A percentile compares a stretch with the other conserved stretches of the same genome.
These are phyloP conservation scores for Astrothelium subdiscretum DNA, from an alignment of 495 filamentous ascomycete genomes.

Conservation along the genomic window DNA sequence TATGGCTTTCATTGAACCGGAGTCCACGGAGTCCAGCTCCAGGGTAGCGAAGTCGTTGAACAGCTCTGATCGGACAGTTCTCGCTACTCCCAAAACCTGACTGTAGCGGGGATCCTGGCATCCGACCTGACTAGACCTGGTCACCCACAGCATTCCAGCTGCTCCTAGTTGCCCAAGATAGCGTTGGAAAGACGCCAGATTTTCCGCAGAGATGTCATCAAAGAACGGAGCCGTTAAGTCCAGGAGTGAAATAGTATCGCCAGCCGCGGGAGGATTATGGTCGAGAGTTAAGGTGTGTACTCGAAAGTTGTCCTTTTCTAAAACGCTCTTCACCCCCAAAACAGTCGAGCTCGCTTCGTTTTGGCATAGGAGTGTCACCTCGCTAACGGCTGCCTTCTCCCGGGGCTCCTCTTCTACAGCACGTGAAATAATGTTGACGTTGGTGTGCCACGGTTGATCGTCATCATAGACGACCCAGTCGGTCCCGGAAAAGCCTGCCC, in stretches of 20 bases:
- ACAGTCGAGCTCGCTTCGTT: constrained; percentile 5
- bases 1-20: constrained; percentile 5
- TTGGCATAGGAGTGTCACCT: constrained; percentile 11
- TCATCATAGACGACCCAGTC: constrained; percentile 1
- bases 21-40: constrained; percentile 28
- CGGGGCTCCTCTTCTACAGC: neutral
- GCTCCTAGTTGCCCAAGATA: neutral
- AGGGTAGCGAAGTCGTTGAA: constrained; percentile 28
- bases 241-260: constrained; percentile 28
- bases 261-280: constrained; percentile 12
- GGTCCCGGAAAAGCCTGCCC: constrained; percentile 20
- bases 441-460: neutral
- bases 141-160: constrained; percentile 33
- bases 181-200: constrained; percentile 2
- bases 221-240: constrained; percentile 27
- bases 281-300: constrained; percentile 17
- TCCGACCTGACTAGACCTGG: constrained; percentile 22
- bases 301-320: constrained; percentile 11
- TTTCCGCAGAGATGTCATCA: constrained; percentile 14
- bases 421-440: neutral
- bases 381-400: neutral
- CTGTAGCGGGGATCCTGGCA: constrained; percentile 31
- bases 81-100: constrained; percentile 29
- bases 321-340: constrained; percentile 4
- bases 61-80: constrained; percentile 33